Percentiles rank a stretch among this genome's conserved stretches.
phyloP scores from a whole-genome alignment of 2,329 filamentous ascomycete species.

The Myriosclerotinia duriaeana region DNA sequence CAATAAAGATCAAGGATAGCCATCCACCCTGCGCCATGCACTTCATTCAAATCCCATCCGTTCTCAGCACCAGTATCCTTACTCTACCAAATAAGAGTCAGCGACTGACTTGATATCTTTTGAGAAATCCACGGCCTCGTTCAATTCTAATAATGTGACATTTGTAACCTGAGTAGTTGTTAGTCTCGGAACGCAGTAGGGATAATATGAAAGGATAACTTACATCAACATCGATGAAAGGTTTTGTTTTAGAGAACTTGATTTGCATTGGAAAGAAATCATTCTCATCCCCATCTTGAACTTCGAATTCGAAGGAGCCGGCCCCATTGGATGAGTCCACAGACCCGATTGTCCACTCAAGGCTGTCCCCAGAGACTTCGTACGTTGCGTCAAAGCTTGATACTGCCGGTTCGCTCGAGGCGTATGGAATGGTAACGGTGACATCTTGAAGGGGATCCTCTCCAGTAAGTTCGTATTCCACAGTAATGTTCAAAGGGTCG shows the following conservation, averaged over 20 bases:
- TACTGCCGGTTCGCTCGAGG: slow-evolving; percentile 79
- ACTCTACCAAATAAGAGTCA: slow-evolving; percentile 76
- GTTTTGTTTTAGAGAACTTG: slow-evolving; percentile 79
- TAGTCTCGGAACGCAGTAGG: slow-evolving; percentile 32
- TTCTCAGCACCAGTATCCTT: slow-evolving; percentile 42
- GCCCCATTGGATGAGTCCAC: slow-evolving; percentile 79
- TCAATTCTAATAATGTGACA: slow-evolving; percentile 70
- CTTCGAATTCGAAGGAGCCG: slow-evolving; percentile 94
- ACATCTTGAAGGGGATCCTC: slow-evolving; percentile 79
- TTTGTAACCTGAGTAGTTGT: slow-evolving; percentile 56
- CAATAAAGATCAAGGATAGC: slow-evolving; percentile 25
- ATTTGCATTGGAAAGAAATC: slow-evolving; percentile 99
- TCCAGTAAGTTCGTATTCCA: slow-evolving; percentile 92
- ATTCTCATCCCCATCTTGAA: slow-evolving; percentile 79
- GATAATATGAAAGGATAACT: slow-evolving; percentile 42
- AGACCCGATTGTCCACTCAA: slow-evolving; percentile 91
- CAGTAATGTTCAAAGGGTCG: slow-evolving; percentile 81
- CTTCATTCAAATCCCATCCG: slow-evolving; percentile 26
- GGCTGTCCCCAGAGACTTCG: slow-evolving; percentile 84
- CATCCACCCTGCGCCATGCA: slow-evolving; percentile 34
- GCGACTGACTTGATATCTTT: slow-evolving; percentile 77
- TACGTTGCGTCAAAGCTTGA: slow-evolving; percentile 94
- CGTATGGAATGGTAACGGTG: slow-evolving; percentile 82
- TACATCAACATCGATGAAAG: slow-evolving; percentile 92
- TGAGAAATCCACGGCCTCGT: slow-evolving; percentile 77